Base-by-base conservation (phyloP, 2,329 filamentous ascomycete species). In the Shiraia bambusicola region DNA sequence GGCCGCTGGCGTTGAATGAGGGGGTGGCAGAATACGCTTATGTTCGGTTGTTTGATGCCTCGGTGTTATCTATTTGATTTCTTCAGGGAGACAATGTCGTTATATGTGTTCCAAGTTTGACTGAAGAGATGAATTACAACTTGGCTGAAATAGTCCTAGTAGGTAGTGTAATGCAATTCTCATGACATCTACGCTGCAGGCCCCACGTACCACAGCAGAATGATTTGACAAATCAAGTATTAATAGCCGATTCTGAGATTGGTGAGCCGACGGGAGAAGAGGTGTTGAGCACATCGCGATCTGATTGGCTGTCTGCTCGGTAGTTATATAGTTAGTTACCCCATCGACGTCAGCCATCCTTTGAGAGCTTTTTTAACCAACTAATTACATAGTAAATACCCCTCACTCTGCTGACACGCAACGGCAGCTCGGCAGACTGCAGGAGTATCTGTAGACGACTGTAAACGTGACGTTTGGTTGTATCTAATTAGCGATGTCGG, bases 141-240 rank as follows among this genome's bases (percentile, higher is more conserved):
- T 22, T 8, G 4, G 19, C 8, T 4, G 8, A 8, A 22, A 4
- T 8, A 22, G 19, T 22, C 19, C 8, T 22, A 22, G 4, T 22
- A 22, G 19, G 19, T 22, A 8, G 8, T 22, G 19, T 8, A 24
- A 22, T n/a, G 17, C n/a, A 34, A 12, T 22, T 12, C 13, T n/a
- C 16, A 45, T 39, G 40, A 45, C 34, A 39, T 42, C 34, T 14
- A 31, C 27, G n/a, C 47, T 34, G 4, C 8, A 45, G n/a, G 51
- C 59, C 59, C 59, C 56, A 57, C 57, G 28, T 56, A 46, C 25
- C 19, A 22, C 27, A 22, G 19, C 19, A 35, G 13, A 12, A 12
- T 7, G n/a, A 15, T 13, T 17, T 27, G 25, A 31, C 25, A 34
- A 41, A 16, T 13, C 24, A 36, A 28, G 19, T 35, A n/a, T n/a